phyloP scores from a whole-genome alignment of 2,329 filamentous ascomycete species.

The Magnaporthales sp. region DNA sequence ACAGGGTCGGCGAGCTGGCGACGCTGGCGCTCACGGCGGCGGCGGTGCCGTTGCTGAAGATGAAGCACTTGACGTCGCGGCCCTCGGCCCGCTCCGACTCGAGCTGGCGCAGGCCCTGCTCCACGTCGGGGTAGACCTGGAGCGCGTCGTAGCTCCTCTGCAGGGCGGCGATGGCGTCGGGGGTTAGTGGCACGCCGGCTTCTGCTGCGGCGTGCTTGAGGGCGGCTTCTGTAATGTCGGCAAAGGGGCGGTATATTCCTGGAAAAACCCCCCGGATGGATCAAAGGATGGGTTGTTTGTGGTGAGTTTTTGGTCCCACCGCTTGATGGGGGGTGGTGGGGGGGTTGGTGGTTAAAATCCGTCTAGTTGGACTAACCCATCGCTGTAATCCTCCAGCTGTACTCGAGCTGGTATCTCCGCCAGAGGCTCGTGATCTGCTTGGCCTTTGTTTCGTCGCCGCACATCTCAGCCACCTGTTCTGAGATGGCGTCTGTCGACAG shows the following conservation, averaged over 20 bases:
- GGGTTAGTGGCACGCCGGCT: slow-evolving; percentile 33
- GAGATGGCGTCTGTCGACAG: slow-evolving; percentile 64
- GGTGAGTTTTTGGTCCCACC: slow-evolving; percentile 4
- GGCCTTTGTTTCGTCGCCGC: slow-evolving; percentile 43
- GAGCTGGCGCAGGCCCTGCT: slow-evolving; percentile 40
- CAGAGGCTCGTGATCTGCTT: slow-evolving; percentile 49
- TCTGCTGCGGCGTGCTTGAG: slow-evolving; percentile 58
- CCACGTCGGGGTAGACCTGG: slow-evolving; percentile 55
- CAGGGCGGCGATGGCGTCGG: slow-evolving; percentile 35
- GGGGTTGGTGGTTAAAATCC: neutral
- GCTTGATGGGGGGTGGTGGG: too few species aligned
- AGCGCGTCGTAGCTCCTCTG: slow-evolving; percentile 59
- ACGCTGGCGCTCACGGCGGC: slow-evolving; percentile 56
- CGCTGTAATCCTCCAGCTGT: slow-evolving; percentile 67
- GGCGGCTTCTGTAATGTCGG: slow-evolving; percentile 51
- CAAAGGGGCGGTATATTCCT: slow-evolving; percentile 57
- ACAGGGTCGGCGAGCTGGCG: slow-evolving; percentile 44
- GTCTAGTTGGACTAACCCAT: slow-evolving; percentile 47
- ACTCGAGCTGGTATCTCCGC: slow-evolving; percentile 65
- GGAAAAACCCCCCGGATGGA: neutral
- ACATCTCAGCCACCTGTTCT: slow-evolving; percentile 45
- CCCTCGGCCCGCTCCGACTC: slow-evolving; percentile 16
- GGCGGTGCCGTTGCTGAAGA: slow-evolving; percentile 64
- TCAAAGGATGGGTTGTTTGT: slow-evolving; percentile 2
- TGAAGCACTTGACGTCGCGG: slow-evolving; percentile 41